These are phyloP conservation scores for Cochlearia excelsa DNA, from an alignment of 345 rosid species.

Conservation along the genomic window DNA sequence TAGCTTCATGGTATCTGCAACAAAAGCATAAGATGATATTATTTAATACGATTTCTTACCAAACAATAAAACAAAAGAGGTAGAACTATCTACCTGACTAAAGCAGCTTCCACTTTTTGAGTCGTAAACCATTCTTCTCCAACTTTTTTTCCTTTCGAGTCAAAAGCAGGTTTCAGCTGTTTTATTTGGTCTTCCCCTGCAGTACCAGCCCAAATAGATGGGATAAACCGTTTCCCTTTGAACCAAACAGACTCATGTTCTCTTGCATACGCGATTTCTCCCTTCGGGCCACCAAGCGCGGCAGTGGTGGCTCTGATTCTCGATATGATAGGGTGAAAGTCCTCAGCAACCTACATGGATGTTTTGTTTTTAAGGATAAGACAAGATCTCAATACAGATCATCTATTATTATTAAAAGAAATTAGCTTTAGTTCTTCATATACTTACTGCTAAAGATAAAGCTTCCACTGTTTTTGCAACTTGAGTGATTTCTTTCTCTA, in stretches of 20 bases:
- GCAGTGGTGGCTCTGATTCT: constrained; percentile 76
- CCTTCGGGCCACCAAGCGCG: constrained; percentile 80
- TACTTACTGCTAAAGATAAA: constrained; percentile 68
- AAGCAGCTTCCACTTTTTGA: constrained; percentile 72
- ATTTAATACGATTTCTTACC: background rate
- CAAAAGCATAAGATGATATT: constrained; percentile 11
- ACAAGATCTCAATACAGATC: constrained; percentile 9
- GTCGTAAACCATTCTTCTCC: constrained; percentile 99
- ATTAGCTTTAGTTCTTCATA: background rate
- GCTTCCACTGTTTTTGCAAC: constrained; percentile 67
- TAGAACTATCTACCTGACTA: constrained; percentile 49
- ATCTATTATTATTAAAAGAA: background rate
- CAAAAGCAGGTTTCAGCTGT: constrained; percentile 79
- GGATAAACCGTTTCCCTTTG: constrained; percentile 78
- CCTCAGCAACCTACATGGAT: constrained; percentile 62
- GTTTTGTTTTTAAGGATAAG: constrained; percentile 14
- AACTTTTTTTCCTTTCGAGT: constrained; percentile 89
- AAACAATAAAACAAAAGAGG: constrained; percentile 1
- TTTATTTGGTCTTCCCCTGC: constrained; percentile 93
- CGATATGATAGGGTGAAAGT: constrained; percentile 70
- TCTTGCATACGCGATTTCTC: constrained; percentile 79
- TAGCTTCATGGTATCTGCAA: constrained; percentile 82
- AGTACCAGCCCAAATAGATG: constrained; percentile 83
- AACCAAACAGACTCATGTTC: constrained; percentile 97
- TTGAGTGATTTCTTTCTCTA: constrained; percentile 60